Conservation (phyloP, 2,329 filamentous ascomycete species). For the Drechslerella dactyloides region DNA sequence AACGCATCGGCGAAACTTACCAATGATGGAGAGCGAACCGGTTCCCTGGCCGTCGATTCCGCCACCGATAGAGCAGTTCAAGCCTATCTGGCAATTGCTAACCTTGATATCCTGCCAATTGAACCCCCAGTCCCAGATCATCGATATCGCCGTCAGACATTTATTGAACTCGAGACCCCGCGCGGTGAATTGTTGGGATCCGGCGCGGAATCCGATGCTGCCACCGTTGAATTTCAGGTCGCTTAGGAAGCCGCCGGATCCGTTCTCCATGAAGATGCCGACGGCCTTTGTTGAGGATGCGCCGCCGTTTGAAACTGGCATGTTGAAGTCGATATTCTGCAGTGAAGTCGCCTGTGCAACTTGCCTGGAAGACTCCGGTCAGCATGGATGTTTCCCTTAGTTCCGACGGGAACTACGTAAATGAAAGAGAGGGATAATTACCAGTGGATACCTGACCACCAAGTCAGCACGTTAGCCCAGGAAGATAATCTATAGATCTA, state of each 20-base stretch:
- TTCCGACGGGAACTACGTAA: background rate
- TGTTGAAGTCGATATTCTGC: conserved; percentile 66
- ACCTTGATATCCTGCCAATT: conserved; percentile 60
- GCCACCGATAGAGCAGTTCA: conserved; percentile 57
- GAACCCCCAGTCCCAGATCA: conserved; percentile 70
- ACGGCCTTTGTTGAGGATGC: conserved; percentile 57
- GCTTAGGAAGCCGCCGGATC: conserved; percentile 78
- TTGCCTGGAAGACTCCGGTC: background rate
- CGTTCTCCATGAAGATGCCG: conserved; percentile 69
- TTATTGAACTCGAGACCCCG: conserved; percentile 65
- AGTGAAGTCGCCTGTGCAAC: conserved; percentile 66
- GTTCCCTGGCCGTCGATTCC: conserved; percentile 61
- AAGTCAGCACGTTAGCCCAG: too few relatives aligned
- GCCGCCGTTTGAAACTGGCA: conserved; percentile 51
- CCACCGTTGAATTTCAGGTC: conserved; percentile 85
- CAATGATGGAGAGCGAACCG: conserved; percentile 66
- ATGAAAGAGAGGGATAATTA: conserved; percentile 62
- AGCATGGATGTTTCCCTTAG: background rate
- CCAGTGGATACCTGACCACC: conserved; percentile 70
- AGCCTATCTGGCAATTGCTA: background rate
- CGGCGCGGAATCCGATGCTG: conserved; percentile 64
- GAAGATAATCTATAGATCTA: too few relatives aligned
- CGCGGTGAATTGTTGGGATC: conserved; percentile 72
- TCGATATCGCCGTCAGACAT: conserved; percentile 64
- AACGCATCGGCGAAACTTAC: conserved; percentile 54